Percentiles rank a stretch among this genome's conserved stretches.
phyloP scores from a whole-genome alignment of 441 rosid species.

The Euphorbia celastroides region DNA sequence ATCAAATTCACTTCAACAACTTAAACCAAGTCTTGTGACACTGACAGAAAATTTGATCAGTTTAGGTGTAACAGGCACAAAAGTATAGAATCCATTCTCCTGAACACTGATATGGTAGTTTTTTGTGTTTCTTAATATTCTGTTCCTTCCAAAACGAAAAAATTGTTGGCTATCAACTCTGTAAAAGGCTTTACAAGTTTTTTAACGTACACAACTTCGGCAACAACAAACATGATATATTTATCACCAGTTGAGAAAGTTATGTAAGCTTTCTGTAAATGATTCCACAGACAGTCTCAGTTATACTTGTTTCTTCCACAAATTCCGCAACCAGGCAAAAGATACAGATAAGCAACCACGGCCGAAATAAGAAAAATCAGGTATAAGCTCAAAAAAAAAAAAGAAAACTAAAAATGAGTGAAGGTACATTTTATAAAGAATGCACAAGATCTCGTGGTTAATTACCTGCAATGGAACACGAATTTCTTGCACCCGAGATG shows the following conservation, averaged over 20 bases:
- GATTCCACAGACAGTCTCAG: too few relatives aligned
- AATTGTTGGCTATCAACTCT: background rate
- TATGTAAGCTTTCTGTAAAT: too few relatives aligned
- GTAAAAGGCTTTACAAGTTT: background rate
- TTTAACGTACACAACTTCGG: background rate
- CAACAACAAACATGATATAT: background rate
- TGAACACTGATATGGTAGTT: background rate
- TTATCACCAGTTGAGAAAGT: background rate
- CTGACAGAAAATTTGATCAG: background rate
- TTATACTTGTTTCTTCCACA: slow-evolving; percentile 9
- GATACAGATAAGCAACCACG: background rate
- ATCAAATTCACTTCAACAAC: background rate
- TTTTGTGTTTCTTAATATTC: background rate
- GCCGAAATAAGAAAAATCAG: slow-evolving; percentile 11
- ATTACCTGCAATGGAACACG: slow-evolving; percentile 95
- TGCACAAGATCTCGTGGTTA: slow-evolving; percentile 12
- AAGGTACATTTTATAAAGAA: background rate
- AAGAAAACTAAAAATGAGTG: background rate
- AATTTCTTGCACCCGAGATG: slow-evolving; percentile 97
- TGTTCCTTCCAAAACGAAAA: background rate
- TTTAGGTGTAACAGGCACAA: slow-evolving; percentile 1
- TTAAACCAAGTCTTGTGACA: slow-evolving; percentile 1
- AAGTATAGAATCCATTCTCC: background rate
- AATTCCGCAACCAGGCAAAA: slow-evolving; percentile 4
- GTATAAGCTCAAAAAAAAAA: background rate